These are phyloP conservation scores for Eucalyptus fibrosa DNA, from an alignment of 345 rosid genomes.

Conservation along the genomic window DNA sequence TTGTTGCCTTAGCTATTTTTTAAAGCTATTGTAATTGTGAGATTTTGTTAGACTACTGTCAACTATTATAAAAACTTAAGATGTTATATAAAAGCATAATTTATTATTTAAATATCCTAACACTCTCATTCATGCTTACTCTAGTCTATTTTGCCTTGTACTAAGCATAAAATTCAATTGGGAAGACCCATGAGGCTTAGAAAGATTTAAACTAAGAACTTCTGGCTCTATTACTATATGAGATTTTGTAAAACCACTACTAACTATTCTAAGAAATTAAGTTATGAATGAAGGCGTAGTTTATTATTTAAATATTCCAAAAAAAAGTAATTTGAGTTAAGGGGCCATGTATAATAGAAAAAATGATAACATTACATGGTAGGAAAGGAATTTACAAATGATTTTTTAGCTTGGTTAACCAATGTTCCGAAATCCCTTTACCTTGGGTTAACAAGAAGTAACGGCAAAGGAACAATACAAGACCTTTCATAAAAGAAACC, in stretches of 20 bases:
- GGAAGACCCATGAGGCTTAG: accelerated
- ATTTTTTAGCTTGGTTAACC: no score
- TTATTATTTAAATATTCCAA: no score
- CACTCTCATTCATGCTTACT: no score
- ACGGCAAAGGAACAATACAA: neutral
- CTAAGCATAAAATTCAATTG: no score
- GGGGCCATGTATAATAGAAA: neutral
- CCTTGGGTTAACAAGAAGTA: neutral
- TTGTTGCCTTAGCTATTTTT: neutral
- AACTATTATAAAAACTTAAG: no score
- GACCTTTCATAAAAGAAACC: neutral
- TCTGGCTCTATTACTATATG: accelerated
- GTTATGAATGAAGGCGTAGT: accelerated
- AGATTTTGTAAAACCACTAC: accelerated
- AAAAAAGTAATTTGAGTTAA: neutral
- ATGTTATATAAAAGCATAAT: accelerated
- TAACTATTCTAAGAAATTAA: accelerated
- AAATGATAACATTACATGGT: neutral
- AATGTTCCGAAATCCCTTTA: neutral
- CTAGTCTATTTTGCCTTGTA: accelerated
- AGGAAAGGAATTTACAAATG: neutral
- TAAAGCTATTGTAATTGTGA: neutral
- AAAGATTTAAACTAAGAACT: accelerated
- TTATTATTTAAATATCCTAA: no score
- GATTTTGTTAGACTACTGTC: no score